Evolutionary conservation across 179 eudicot genomes (phyloP).

Genomic region (Nepenthes alata): DNA sequence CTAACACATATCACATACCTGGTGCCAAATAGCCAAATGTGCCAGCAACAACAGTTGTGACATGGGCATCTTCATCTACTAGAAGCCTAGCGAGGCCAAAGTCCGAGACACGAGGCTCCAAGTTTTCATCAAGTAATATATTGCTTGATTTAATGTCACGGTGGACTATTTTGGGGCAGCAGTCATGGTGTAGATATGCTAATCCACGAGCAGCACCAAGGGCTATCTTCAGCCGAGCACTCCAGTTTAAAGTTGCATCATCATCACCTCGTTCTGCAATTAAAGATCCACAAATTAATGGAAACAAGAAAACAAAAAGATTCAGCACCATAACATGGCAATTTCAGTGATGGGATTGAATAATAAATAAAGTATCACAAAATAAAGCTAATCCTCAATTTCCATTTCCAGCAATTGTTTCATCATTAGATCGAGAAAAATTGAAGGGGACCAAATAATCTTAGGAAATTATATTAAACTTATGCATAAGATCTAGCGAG

Average conservation of each 20-base stretch:
- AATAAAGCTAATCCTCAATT: too few relatives aligned
- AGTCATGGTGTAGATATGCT: constrained; percentile 85
- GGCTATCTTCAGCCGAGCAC: constrained; percentile 56
- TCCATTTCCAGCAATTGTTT: too few relatives aligned
- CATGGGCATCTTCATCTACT: constrained; percentile 80
- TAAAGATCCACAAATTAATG: too few relatives aligned
- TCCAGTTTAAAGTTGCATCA: constrained; percentile 43
- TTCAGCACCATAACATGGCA: too few relatives aligned
- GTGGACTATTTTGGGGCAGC: constrained; percentile 63
- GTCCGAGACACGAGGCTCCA: constrained; percentile 73
- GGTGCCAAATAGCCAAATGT: constrained; percentile 90
- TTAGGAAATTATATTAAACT: too few relatives aligned
- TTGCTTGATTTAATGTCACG: constrained; percentile 29
- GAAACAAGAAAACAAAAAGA: too few relatives aligned
- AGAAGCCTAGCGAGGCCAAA: constrained; percentile 84
- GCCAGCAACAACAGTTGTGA: constrained; percentile 87
- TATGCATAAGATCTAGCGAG: too few relatives aligned
- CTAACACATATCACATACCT: constrained; percentile 26
- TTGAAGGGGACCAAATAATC: too few relatives aligned
- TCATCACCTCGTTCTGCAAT: constrained; percentile 33
- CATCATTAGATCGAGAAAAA: too few relatives aligned
- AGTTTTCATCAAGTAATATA: constrained; percentile 62
- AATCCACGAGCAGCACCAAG: constrained; percentile 10
- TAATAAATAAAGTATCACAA: too few relatives aligned
- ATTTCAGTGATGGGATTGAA: too few relatives aligned